A percentile compares a stretch with the other conserved stretches of the same genome.
Evolutionary conservation across 306 rosid genomes (phyloP).

Genomic region (Malus domestica): DNA sequence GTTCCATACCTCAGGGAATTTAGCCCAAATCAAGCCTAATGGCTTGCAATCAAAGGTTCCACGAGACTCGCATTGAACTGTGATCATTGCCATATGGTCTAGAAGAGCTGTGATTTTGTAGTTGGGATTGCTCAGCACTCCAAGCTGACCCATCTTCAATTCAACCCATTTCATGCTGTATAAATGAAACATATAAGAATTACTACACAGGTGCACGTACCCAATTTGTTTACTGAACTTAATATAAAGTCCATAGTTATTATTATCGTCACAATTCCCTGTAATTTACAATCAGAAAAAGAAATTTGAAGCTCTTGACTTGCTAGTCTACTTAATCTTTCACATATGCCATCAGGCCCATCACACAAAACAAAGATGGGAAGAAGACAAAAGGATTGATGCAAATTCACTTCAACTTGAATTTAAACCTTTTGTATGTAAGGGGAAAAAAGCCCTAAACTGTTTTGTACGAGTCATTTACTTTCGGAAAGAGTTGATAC

Average conservation of each 20-base stretch:
- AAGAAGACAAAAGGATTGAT: not conserved
- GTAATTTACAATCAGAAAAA: not conserved
- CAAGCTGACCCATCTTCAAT: constrained; percentile 90
- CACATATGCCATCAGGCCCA: not conserved
- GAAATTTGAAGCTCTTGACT: not conserved
- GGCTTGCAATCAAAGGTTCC: constrained; percentile 97
- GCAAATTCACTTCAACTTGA: not conserved
- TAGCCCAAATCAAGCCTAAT: constrained; percentile 93
- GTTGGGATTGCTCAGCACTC: constrained; percentile 85
- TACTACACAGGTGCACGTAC: not conserved
- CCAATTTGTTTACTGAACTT: not conserved
- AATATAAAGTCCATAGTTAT: not conserved
- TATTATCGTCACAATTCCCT: not conserved
- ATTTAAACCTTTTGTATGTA: not conserved
- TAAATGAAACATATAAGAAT: constrained; percentile 3
- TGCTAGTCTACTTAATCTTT: not conserved
- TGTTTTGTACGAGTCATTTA: not conserved
- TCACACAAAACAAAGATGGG: not conserved
- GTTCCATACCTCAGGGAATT: constrained; percentile 70
- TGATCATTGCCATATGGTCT: constrained; percentile 91
- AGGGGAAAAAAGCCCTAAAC: not conserved
- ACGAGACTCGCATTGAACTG: constrained; percentile 70
- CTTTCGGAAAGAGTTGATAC: not conserved
- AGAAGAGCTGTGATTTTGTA: constrained; percentile 89
- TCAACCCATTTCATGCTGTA: constrained; percentile 91